Base-by-base conservation (phyloP, 768 basidiomycete species). In the Xanthoconium stramineum region DNA sequence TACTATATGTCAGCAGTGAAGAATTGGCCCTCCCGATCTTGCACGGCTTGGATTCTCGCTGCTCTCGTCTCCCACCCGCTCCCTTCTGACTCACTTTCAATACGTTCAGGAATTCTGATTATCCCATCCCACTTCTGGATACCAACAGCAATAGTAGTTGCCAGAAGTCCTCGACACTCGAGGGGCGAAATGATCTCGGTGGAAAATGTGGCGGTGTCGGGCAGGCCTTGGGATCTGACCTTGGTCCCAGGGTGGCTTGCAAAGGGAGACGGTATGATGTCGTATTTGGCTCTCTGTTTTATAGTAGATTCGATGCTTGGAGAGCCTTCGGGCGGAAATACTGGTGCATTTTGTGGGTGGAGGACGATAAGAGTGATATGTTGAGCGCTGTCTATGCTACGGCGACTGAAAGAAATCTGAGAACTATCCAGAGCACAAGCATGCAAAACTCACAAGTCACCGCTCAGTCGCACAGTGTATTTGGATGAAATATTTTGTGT, bases 391-490 rank as follows among this genome's bases (percentile, higher is more conserved):
- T 38, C 28, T 49, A 28, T 24, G 28, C 76, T 78, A 38, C 85
- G 80, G 17, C 85, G 82, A 59, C 85, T 67, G 37, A 47, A 38
- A 46, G n/a, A 52, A 32, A 33, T n/a, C 35, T 56, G 9, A 59
- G 36, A 17, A 37, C 39, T n/a, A 2, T 2, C 17, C 29, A 12
- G 19, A 44, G 20, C 30, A 17, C 29, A 38, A 20, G n/a, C 8
- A 54, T n/a, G n/a, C 12, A n/a, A 20, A 5, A 69, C 86, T 65
- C 64, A 88, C 86, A 85, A 83, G 69, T 75, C 75, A 11, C 84
- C 85, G 0, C 75, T 75, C n/a, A 83, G 62, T 32, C 76, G 62
- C 17, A 82, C 58, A 55, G 83, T 80, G 58, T 78, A 83, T 44
- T 76, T 78, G 19, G 74, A 63, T 37, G 78, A 75, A 7, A 85